Percentiles rank a stretch among this genome's conserved stretches.
phyloP scores from a whole-genome alignment of 108 stramenopile species.

The Aureococcus anophagefferens region DNA sequence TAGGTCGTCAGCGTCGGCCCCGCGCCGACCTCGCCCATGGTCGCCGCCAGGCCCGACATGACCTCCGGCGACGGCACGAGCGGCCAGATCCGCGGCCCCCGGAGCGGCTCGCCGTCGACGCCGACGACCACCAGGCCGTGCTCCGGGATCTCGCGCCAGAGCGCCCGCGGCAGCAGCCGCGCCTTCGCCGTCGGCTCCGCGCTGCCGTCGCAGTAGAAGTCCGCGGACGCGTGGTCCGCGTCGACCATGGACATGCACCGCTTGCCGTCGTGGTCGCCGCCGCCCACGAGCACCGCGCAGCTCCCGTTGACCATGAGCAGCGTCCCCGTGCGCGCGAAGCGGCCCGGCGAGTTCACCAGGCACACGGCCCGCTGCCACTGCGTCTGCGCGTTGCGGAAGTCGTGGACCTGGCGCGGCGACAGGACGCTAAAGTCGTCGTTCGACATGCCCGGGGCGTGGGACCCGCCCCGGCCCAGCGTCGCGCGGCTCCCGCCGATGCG shows the following conservation, averaged over 20 bases:
- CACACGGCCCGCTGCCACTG: not conserved
- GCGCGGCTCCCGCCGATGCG: too few species aligned
- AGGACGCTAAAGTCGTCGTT: too few species aligned
- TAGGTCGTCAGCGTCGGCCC: not conserved
- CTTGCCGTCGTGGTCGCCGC: not conserved
- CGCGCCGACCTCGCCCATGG: not conserved
- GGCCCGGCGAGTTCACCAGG: not conserved
- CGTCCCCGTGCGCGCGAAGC: not conserved
- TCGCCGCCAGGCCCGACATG: not conserved
- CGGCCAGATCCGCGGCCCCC: not conserved
- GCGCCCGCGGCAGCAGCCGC: too few species aligned
- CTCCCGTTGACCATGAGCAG: not conserved
- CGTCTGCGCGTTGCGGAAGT: too few species aligned
- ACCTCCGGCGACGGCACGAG: not conserved
- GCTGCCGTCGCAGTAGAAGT: too few species aligned
- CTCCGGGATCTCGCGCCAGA: not conserved
- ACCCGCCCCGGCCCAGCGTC: too few species aligned
- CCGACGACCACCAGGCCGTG: not conserved
- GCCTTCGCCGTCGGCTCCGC: too few species aligned
- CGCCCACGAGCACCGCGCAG: not conserved
- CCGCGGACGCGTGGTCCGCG: too few species aligned
- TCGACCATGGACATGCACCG: too few species aligned
- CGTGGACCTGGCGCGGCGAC: too few species aligned
- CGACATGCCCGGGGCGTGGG: too few species aligned
- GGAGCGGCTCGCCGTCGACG: not conserved